A percentile compares a stretch with the other conserved stretches of the same genome.
Conservation (phyloP, 345 rosid genomes). For the Melastoma malabathricum region DNA sequence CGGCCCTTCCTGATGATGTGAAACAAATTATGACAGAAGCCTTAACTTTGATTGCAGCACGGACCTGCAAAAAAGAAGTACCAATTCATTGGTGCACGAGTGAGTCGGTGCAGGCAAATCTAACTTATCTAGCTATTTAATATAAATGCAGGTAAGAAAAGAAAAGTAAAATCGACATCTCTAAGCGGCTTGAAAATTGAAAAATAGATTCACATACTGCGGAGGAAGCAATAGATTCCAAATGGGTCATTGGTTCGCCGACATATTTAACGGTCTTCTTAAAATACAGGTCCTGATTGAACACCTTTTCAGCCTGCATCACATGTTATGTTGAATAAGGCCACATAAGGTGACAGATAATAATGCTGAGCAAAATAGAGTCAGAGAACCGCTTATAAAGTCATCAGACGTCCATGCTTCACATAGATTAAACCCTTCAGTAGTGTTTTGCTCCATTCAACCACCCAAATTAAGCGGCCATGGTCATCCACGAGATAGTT, state of each 20-base stretch:
- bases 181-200: neutral
- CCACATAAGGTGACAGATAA: neutral
- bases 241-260: slow-evolving; percentile 93
- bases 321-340: neutral
- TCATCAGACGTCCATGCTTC: too few relatives aligned
- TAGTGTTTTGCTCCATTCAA: too few relatives aligned
- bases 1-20: slow-evolving; percentile 97
- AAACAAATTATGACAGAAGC: slow-evolving; percentile 94
- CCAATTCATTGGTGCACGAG: neutral
- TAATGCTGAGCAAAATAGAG: too few relatives aligned
- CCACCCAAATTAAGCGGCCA: too few relatives aligned
- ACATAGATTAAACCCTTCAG: too few relatives aligned
- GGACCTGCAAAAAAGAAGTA: slow-evolving; percentile 37
- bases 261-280: slow-evolving; percentile 89
- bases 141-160: neutral
- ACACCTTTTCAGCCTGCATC: slow-evolving; percentile 86
- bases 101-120: neutral
- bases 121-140: neutral
- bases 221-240: slow-evolving; percentile 95
- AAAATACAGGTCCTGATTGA: slow-evolving; percentile 84
- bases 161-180: neutral
- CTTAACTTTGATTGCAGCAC: slow-evolving; percentile 98
- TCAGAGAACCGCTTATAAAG: too few relatives aligned
- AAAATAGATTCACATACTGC: slow-evolving; percentile 36
- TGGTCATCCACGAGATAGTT: too few relatives aligned